Base-by-base conservation (phyloP, 306 rosid species). In the Rosa multiflora region DNA sequence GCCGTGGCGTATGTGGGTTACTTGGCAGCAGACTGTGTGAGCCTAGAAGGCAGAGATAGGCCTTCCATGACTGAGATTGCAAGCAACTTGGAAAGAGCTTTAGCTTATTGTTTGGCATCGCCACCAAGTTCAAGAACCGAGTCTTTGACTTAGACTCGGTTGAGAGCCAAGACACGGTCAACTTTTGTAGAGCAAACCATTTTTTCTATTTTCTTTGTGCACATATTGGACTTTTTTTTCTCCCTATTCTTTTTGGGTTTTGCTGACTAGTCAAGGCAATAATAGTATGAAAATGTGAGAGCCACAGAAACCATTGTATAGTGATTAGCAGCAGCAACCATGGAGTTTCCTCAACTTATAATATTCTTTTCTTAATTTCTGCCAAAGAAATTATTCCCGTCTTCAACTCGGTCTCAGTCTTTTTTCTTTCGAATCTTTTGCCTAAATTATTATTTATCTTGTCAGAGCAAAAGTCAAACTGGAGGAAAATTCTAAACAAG, bases 1-100 rank as follows among this genome's bases (percentile, higher is more conserved):
- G 99, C 90, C 0, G 98, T 95, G 80, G 85, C 85, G 0, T 91
- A 82, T 48, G 93, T 95, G 9, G 98, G 98, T 2, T 91, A 95
- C 61, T 76, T 95, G 68, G 99, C 99, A 0, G 84, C 87, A 3
- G 97, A 95, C 74, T 95, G 99, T 82, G 98, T 95, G 14, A 61
- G 59, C 0, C 58, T 84, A 43, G 92, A 88, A 71, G 98, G 97
- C 5, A n/a, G 85, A 11, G 75, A 87, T 3, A 86, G 99, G 73
- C 99, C 99, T 15, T 70, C 78, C 0, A 95, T 92, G 96, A 74
- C 79, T 1, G 84, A 88, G 6, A 83, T 93, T 82, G 97, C 88
- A 64, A 82, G 79, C 64, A 76, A 70, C 79, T 80, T 95, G 76
- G 97, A 91, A 73, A 79, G 72, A 74, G 99, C 99, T 0, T 80